phyloP scores from a whole-genome alignment of 192 early-diverging fungal species.

The Coemansia sp. region DNA sequence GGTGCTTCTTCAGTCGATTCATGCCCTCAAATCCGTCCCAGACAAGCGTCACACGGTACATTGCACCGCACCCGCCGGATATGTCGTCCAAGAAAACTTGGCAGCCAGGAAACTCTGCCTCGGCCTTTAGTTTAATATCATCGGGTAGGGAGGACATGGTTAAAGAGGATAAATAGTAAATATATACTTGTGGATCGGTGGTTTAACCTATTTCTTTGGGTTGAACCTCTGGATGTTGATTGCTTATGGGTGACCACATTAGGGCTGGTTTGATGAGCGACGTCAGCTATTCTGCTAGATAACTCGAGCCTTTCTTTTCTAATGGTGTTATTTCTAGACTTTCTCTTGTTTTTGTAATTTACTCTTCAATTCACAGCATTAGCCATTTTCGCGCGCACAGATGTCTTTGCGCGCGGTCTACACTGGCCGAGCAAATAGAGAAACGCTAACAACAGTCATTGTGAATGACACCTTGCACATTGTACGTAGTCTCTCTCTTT shows the following conservation, averaged over 20 bases:
- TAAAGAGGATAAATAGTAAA: neutral
- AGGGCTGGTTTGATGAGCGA: neutral
- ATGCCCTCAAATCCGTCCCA: slow-evolving; percentile 70
- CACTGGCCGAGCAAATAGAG: slow-evolving; percentile 46
- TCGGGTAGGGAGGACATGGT: neutral
- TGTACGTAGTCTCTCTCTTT: slow-evolving; percentile 28
- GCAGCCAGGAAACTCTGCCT: neutral
- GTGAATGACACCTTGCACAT: slow-evolving; percentile 22
- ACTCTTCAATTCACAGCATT: neutral
- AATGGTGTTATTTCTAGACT: neutral
- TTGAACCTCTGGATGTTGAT: neutral
- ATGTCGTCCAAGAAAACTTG: slow-evolving; percentile 19
- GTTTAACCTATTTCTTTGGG: neutral
- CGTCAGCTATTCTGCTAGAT: neutral
- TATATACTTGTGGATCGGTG: neutral
- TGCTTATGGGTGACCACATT: neutral
- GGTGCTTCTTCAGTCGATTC: slow-evolving; percentile 76
- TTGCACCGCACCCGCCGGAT: slow-evolving; percentile 83
- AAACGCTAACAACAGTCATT: slow-evolving; percentile 17
- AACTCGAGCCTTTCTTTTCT: neutral
- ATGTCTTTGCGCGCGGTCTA: slow-evolving; percentile 45
- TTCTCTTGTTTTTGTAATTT: neutral
- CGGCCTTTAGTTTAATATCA: slow-evolving; percentile 11
- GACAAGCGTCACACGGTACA: slow-evolving; percentile 82
- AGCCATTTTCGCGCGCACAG: slow-evolving; percentile 6